These are phyloP conservation scores for Paraleonurus japonicus DNA, from an alignment of 257 asterid species.

Conservation along the genomic window DNA sequence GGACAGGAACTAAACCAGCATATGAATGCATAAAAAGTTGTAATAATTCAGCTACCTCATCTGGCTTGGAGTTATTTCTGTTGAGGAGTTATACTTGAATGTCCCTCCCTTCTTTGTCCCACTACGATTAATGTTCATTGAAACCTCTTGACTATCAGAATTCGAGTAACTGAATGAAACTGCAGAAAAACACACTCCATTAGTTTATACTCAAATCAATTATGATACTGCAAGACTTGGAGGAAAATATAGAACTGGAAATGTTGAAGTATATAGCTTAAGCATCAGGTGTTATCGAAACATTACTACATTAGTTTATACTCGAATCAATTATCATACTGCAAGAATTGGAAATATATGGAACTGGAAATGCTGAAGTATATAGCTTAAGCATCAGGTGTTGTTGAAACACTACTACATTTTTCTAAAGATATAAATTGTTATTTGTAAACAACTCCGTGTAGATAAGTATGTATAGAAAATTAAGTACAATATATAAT, in stretches of 20 bases:
- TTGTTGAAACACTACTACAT: background rate
- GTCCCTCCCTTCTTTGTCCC: conserved; percentile 84
- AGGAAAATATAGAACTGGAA: conserved; percentile 18
- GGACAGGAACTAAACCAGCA: conserved; percentile 6
- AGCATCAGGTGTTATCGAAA: background rate
- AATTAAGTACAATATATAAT: background rate
- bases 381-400: conserved; percentile 5
- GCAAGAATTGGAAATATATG: conserved; percentile 4
- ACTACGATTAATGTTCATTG: conserved; percentile 77
- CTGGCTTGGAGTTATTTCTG: conserved; percentile 82
- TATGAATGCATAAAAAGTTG: conserved; percentile 4
- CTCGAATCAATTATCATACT: background rate
- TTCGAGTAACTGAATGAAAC: conserved; percentile 87
- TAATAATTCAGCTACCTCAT: conserved; percentile 58
- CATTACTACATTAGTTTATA: conserved; percentile 15
- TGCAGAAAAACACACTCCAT: conserved; percentile 39
- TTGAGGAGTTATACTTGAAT: conserved; percentile 57
- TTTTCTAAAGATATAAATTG: background rate
- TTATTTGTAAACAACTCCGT: background rate
- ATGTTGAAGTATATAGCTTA: conserved; percentile 13
- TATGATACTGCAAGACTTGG: conserved; percentile 2
- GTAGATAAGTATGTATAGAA: background rate
- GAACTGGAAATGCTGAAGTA: conserved; percentile 19
- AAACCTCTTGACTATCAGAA: conserved; percentile 82
- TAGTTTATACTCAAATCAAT: conserved; percentile 18